phyloP scores from a whole-genome alignment of 1,139 yeast genomes.

The Saccharomyces pastorianus region DNA sequence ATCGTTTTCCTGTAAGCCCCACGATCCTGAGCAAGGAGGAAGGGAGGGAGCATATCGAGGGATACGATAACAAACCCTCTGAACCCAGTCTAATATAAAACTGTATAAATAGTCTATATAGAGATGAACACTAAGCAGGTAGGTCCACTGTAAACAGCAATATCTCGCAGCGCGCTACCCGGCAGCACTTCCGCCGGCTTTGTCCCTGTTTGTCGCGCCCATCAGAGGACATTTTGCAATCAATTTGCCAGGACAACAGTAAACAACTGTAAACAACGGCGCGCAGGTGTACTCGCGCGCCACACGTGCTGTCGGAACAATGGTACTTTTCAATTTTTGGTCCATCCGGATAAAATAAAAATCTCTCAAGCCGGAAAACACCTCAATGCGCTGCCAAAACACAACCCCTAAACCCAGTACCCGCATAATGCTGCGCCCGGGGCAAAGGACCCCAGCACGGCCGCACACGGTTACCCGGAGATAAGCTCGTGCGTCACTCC shows the following conservation, averaged over 20 bases:
- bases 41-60: not conserved
- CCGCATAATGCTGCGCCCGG: not conserved
- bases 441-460: not conserved
- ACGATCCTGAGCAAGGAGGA: too few species aligned
- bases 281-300: not conserved
- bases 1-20: not conserved
- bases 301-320: not conserved
- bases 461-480: not conserved
- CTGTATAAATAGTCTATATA: not conserved
- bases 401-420: not conserved
- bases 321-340: not conserved
- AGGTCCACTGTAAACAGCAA: not conserved
- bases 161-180: not conserved
- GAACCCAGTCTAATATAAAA: not conserved
- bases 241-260: not conserved
- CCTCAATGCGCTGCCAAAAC: not conserved
- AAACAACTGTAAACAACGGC: not conserved
- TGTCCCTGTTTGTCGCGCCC: not conserved
- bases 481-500: not conserved
- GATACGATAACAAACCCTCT: not conserved
- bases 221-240: not conserved
- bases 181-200: too few species aligned
- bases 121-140: not conserved
- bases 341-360: not conserved
- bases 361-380: not conserved